Base-by-base conservation (phyloP, 805 yeast genomes). In the Myxozyma mucilagina region DNA sequence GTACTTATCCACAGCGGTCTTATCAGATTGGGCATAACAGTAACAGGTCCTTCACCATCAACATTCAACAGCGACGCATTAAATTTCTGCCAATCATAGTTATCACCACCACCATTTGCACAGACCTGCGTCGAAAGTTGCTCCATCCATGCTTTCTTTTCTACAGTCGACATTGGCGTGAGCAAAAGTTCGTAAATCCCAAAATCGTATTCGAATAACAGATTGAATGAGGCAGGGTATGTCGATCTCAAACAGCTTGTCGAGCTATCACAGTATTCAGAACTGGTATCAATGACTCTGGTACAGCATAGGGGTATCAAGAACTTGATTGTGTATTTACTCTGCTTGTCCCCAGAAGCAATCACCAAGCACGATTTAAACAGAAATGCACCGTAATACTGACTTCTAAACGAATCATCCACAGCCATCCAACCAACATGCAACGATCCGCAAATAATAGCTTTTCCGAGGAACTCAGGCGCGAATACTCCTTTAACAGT, bases 361-460 rank as follows among this genome's bases (percentile, higher is more conserved):
- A 64, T 20, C 9, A 64, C 59, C 13, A 63, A 44, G 47, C 59
- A 56, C 9, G 64, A 63, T 47, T 64, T 62, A 57, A 64, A 64
- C 53, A 64, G 49, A 34, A 61, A 61, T 7, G 53, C 56, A 9
- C 57, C 67, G 38, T 53, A 42, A 24, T 64, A 64, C 34, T 58
- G 59, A 7, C 57, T 50, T 4, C 61, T 44, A 14, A 51, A 57
- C 31, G 45, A 36, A 35, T 41, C 61, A 20, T 59, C 67, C 5
- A 39, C 36, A 11, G 53, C 56, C 47, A 55, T 59, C 67, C 67
- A 64, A 10, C 59, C 53, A 11, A 42, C 56, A 41, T 64, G 64
- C n/a, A 64, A 34, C 8, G 67, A 63, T 7, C 67, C 67, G 31
- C 65, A 60, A 4, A 64, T 51, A 5, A 48, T 34, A 3, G 67